A percentile compares a stretch with the other conserved stretches of the same genome.
Conservation (phyloP, 2,329 filamentous ascomycete species). For the Decorospora gaudefroyi region DNA sequence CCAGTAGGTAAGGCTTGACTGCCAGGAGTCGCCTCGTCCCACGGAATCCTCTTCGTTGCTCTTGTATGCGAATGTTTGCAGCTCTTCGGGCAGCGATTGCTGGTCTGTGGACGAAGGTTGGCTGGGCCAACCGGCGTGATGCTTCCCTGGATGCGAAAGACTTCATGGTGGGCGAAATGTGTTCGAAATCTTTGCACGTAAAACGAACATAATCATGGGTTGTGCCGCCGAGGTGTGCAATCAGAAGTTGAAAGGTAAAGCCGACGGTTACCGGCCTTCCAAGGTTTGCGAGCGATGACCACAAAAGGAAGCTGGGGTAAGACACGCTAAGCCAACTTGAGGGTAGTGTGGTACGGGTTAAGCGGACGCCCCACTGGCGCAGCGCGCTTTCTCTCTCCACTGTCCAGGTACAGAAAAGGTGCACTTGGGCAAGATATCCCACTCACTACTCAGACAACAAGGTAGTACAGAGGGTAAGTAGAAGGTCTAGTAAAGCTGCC, state of each 20-base stretch:
- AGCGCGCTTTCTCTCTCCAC: too few species aligned
- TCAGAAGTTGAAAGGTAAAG: constrained; percentile 23
- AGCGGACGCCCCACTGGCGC: constrained; percentile 10
- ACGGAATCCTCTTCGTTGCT: constrained; percentile 48
- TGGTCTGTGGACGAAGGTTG: constrained; percentile 24
- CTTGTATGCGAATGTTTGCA: constrained; percentile 26
- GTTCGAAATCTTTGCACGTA: constrained; percentile 13
- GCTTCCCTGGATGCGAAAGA: constrained; percentile 39
- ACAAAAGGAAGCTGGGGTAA: constrained; percentile 29
- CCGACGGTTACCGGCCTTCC: constrained; percentile 27
- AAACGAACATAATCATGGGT: constrained; percentile 35
- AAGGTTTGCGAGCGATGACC: constrained; percentile 16
- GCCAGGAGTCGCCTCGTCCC: constrained; percentile 47
- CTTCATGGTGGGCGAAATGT: constrained; percentile 35
- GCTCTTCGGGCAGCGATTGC: constrained; percentile 32
- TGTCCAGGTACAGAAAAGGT: too few species aligned
- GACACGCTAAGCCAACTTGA: constrained; percentile 1
- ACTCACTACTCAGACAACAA: too few species aligned
- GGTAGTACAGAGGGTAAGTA: too few species aligned
- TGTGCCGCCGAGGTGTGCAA: constrained; percentile 26
- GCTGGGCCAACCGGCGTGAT: constrained; percentile 33
- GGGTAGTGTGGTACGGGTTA: constrained; percentile 28
- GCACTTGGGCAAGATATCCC: neutral
- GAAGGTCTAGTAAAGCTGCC: too few species aligned
- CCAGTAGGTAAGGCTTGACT: constrained; percentile 79